Base-by-base conservation (phyloP, 2,329 filamentous ascomycete genomes). In the Aspergillus udagawae region DNA sequence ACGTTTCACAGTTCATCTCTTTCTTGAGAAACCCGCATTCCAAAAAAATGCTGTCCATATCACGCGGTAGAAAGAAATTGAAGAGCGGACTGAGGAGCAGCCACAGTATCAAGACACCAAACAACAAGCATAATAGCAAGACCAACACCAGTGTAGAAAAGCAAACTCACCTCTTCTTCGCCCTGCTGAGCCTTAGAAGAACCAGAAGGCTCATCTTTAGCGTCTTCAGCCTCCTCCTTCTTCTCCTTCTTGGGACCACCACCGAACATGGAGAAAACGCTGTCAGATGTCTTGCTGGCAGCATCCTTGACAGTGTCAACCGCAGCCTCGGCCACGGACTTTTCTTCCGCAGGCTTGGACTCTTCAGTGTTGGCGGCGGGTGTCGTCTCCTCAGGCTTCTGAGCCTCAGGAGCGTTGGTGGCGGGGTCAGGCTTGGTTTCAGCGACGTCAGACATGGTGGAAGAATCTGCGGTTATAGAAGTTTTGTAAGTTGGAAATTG, bases 221-320 rank as follows among this genome's bases (percentile, higher is more conserved):
- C 91, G 71, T 90, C 90, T 32, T 89, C 79, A 32, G 69, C 81
- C 58, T 90, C 88, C 61, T 87, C 86, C 83, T 94, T 96, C 84
- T 91, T 92, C 81, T 94, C 91, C 83, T 96, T 97, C 86, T 96
- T 96, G 60, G 90, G 90, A 61, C 94, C 94, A 63, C 94, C 94
- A 68, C 94, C 94, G 73, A 99, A 99, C 94, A 99, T 97, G 77
- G 91, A 93, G 82, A 97, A 97, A 64, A 97, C 90, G 60, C 75
- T 83, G 68, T 81, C 79, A 57, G 70, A 71, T 35, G 79, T 77
- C 60, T 75, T 75, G 49, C 69, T 67, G 53, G 73, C 70, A 51
- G 75, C 73, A 55, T 74, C 66, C 38, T 73, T 66, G 48, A 71
- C 73, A 52, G 72, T 72, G 47, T 70, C 69, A 49, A 68, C 67